phyloP scores from a whole-genome alignment of 2,329 filamentous ascomycete species.

The Drechslerella dactyloides region DNA sequence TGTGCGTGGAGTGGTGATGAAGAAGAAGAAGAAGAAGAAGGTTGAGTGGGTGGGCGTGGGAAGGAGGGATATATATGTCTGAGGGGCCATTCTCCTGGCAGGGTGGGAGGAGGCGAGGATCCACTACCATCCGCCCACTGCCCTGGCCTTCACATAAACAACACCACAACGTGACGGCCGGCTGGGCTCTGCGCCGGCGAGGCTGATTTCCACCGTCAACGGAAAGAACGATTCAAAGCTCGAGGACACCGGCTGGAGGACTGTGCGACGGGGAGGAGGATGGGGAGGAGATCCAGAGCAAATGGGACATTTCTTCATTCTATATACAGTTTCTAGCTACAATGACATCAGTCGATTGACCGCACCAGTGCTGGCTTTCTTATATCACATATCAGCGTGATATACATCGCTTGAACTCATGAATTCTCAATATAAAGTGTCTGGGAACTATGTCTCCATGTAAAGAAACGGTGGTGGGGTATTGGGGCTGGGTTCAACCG shows the following conservation, averaged over 20 bases:
- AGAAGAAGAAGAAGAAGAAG: constrained; percentile 50
- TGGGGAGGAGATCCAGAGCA: constrained; percentile 12
- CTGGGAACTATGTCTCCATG: not conserved
- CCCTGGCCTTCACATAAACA: constrained; percentile 35
- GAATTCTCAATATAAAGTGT: not conserved
- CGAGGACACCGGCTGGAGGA: not conserved
- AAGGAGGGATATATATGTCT: constrained; percentile 51
- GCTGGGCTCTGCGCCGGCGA: not conserved
- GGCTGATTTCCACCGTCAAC: not conserved
- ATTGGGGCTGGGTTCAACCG: not conserved
- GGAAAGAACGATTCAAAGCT: constrained; percentile 6
- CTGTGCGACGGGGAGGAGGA: not conserved
- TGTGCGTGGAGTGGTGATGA: constrained; percentile 40
- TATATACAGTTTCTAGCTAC: constrained; percentile 7
- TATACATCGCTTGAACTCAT: not conserved
- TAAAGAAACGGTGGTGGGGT: not conserved
- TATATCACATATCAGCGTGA: no score
- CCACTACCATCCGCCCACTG: constrained; percentile 30
- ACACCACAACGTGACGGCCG: constrained; percentile 33
- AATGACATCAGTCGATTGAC: not conserved
- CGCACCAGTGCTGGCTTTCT: no score
- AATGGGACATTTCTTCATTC: no score
- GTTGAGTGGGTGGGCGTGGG: constrained; percentile 48
- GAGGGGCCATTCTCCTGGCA: constrained; percentile 51
- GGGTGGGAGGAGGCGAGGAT: constrained; percentile 50